Evolutionary conservation across 805 yeast genomes (phyloP), one percentile per base, ranked within the genome.

Genomic region (Novakomyces olei): DNA sequence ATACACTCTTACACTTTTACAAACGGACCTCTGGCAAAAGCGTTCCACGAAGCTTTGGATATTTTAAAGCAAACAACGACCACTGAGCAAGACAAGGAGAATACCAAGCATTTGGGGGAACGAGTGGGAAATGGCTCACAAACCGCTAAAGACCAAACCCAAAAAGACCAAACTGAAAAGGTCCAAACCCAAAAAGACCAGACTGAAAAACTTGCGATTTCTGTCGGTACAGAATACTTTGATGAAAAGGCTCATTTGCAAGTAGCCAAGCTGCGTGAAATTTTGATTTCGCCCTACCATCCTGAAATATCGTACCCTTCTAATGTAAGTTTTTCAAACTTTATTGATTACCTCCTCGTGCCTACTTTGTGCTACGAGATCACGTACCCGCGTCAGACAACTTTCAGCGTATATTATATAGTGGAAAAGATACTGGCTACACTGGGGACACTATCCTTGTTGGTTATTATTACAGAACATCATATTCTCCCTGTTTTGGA

Each of bases 291-390:
- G n/a, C n/a, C n/a, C n/a, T n/a, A n/a, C n/a, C n/a, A n/a, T n/a
- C n/a, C n/a, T n/a, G 32, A 25, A 12, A 25, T 19, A 14, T 12
- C 24, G 8, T 34, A 34, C 17, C 37, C 37, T 6, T 15, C 4
- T 6, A 34, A 34, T 18, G 15, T 34, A 5, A 32, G 30, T 9
- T 8, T 26, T 15, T 8, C 4, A 12, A 34, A 34, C 19, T 17
- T 22, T 15, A n/a, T 34, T 2, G 30, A 26, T 15, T 34, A 24
- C 20, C 30, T 32, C 2, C 36, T 34, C 26, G 25, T 34, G 15
- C 37, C 37, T 5, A 25, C 26, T 9, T 12, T 34, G 19, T 34
- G 37, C 29, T 34, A 32, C 26, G 30, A 34, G n/a, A 12, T 34
- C n/a, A 27, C 31, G 14, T 33, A 25, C 15, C 37, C 37, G 5